Percentiles rank a stretch among this genome's conserved stretches.
Conservation (phyloP, 2,329 filamentous ascomycete genomes). For the Pseudocercospora vitis region DNA sequence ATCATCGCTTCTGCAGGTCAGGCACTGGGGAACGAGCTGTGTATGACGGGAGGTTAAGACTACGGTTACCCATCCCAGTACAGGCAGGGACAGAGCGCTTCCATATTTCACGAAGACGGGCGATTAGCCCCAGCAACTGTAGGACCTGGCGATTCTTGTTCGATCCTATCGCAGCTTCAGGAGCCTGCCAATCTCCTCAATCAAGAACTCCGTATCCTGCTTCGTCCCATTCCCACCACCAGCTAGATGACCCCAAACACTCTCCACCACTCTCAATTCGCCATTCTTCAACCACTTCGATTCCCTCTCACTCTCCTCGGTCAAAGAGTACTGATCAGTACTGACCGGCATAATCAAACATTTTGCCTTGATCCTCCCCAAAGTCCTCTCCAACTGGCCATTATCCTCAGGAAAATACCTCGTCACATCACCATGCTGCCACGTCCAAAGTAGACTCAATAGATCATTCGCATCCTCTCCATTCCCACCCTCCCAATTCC, state of each 20-base stretch:
- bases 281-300: conserved; percentile 38
- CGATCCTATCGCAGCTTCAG: neutral
- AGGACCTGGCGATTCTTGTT: no score
- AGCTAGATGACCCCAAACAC: conserved; percentile 46
- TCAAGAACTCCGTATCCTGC: conserved; percentile 38
- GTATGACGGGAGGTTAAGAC: no score
- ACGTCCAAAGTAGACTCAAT: conserved; percentile 42
- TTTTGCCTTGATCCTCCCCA: conserved; percentile 40
- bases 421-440: conserved; percentile 45
- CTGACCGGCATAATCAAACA: conserved; percentile 43
- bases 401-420: conserved; percentile 35
- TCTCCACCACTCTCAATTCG: conserved; percentile 38
- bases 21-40: no score
- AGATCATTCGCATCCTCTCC: conserved; percentile 40
- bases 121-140: no score
- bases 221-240: conserved; percentile 40
- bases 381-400: conserved; percentile 37
- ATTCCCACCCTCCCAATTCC: conserved; percentile 31
- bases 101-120: no score
- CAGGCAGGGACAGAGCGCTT: no score
- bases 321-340: conserved; percentile 46
- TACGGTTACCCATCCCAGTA: no score
- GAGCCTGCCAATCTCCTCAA: conserved; percentile 20
- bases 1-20: neutral
- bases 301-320: conserved; percentile 43